Percentiles rank a stretch among this genome's conserved stretches.
Evolutionary conservation across 2,329 filamentous ascomycete species (phyloP).

Genomic region (Colletotrichum somersetense): DNA sequence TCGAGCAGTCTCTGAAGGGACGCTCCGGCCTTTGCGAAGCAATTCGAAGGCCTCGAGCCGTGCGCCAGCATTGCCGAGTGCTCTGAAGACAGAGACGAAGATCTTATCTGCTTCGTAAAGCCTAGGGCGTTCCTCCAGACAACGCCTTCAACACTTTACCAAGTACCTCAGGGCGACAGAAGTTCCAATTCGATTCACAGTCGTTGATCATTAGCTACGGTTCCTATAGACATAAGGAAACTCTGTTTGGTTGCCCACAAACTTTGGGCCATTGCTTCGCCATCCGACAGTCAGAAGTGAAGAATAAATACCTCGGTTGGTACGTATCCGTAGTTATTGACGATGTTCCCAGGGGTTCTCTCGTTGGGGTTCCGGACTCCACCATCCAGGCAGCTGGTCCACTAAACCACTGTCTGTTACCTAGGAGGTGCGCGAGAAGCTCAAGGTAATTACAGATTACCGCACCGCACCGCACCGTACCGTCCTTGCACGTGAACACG

Average conservation of each 20-base stretch:
- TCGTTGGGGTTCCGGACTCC: not conserved
- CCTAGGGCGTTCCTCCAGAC: constrained; percentile 51
- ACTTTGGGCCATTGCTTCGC: not conserved
- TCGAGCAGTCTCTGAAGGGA: constrained; percentile 64
- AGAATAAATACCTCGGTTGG: no score
- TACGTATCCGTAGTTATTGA: no score
- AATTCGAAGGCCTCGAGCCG: constrained; percentile 61
- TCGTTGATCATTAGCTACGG: no score
- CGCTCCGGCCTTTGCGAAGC: constrained; percentile 53
- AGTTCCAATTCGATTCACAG: no score
- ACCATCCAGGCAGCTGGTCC: not conserved
- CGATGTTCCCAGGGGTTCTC: no score
- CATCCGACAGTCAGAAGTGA: not conserved
- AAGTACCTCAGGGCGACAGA: constrained; percentile 50
- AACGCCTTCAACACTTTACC: constrained; percentile 60
- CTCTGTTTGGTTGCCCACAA: no score
- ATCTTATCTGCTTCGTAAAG: constrained; percentile 57
- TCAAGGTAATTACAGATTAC: no score
- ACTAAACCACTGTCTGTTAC: no score
- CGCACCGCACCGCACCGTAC: no score
- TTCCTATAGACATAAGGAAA: no score
- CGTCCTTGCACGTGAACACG: constrained; percentile 28
- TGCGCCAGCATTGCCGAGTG: constrained; percentile 55
- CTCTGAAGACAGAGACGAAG: constrained; percentile 57
- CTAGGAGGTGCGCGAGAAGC: no score